These are phyloP conservation scores for Fusarium transvaalense DNA, from an alignment of 2,329 filamentous ascomycete genomes.

Conservation along the genomic window DNA sequence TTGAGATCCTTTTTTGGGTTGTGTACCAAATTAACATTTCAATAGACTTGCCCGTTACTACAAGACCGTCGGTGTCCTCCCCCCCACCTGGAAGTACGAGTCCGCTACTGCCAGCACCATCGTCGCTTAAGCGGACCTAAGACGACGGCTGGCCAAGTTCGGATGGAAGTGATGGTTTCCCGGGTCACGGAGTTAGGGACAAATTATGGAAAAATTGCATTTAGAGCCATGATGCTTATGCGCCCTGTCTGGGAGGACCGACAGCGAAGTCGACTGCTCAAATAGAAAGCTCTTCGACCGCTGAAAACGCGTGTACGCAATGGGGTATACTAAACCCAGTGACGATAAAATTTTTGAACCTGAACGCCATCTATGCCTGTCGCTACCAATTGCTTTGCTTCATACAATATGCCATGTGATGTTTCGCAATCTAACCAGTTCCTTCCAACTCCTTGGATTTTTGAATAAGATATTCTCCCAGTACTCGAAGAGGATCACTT, in stretches of 20 bases:
- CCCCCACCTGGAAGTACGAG: conserved; percentile 99
- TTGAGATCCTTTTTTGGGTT: neutral
- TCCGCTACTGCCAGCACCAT: conserved; percentile 94
- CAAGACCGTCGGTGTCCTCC: conserved; percentile 89
- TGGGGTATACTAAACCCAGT: conserved; percentile 44
- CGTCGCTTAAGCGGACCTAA: conserved; percentile 76
- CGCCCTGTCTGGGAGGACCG: conserved; percentile 52
- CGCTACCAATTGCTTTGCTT: conserved; percentile 20
- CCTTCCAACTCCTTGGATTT: conserved; percentile 74
- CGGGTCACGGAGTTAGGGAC: conserved; percentile 60
- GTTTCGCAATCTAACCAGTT: conserved; percentile 34
- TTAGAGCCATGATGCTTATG: conserved; percentile 60
- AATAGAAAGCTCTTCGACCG: conserved; percentile 54
- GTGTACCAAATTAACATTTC: neutral
- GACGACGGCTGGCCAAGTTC: conserved; percentile 33
- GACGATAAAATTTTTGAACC: conserved; percentile 43
- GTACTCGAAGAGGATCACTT: conserved; percentile 73
- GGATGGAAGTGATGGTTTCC: conserved; percentile 53
- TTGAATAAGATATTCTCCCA: conserved; percentile 78
- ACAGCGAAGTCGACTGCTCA: conserved; percentile 50
- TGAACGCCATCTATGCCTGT: conserved; percentile 44
- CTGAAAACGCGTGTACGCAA: conserved; percentile 48
- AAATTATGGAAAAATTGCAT: conserved; percentile 59
- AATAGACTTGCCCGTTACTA: conserved; percentile 93
- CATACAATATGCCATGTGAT: conserved; percentile 5